Evolutionary conservation across 2,329 filamentous ascomycete species (phyloP), one percentile per base, ranked within the genome.

Genomic region (Colletotrichum graminicola): DNA sequence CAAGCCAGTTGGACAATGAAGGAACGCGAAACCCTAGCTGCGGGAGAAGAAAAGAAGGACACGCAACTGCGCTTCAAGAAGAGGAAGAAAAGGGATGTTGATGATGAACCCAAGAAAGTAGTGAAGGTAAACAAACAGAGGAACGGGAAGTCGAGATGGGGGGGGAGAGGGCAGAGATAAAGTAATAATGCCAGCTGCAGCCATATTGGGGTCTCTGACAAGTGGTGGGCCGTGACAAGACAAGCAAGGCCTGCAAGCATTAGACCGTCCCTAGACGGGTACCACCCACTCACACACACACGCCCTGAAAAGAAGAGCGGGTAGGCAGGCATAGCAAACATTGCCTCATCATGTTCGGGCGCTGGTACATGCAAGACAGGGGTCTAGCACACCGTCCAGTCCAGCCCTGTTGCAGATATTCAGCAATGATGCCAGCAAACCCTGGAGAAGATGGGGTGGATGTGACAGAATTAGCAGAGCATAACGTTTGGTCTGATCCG

Each of bases 1-100:
- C 86, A 87, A 87, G 82, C 85, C 85, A 86, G 85, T 87, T 87
- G 85, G 84, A 76, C 78, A 77, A 79, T 82, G 77, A 82, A 82
- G 79, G 78, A 81, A 79, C 77, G 78, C 79, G 81, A 79, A 79
- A 78, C 77, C 78, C 77, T 77, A 82, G 82, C 82, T 82, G 82
- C 80, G 80, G 79, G 80, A 76, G 76, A 81, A 77, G 76, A 82
- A 83, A 81, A 80, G 82, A 81, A 78, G 76, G 77, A 74, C 73
- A 74, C 73, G 73, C 73, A 74, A 74, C 73, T 71, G 73, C 73
- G 78, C 80, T 79, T 78, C 83, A 80, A 79, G 79, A 78, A 80
- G 80, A 79, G 78, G 79, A 79, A 80, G 80, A 76, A 80, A 79
- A 79, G 75, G 78, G 75, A 70, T 65, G 69, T 69, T 76, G 77